Evolutionary conservation across 164 flowering plant species (phyloP).

Genomic region (Vitis amurensis): DNA sequence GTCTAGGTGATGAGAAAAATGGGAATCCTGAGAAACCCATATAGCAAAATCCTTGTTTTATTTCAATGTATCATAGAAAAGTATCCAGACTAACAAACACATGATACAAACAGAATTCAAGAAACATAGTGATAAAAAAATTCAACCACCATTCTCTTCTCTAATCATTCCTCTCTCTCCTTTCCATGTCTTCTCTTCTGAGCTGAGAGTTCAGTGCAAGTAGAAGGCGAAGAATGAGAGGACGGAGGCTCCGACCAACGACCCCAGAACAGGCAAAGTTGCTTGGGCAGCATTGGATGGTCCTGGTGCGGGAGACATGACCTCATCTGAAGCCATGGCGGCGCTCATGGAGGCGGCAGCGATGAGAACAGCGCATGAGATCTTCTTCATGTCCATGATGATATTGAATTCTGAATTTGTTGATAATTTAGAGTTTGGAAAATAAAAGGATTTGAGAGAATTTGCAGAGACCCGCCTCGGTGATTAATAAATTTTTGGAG

Average conservation of each 20-base stretch:
- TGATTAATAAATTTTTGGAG: constrained; percentile 1
- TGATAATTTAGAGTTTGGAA: no score
- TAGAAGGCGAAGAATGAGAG: constrained; percentile 25
- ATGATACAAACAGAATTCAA: no score
- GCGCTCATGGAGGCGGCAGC: constrained; percentile 54
- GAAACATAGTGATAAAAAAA: no score
- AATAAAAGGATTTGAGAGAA: no score
- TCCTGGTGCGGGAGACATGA: constrained; percentile 6
- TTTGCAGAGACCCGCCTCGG: constrained; percentile 8
- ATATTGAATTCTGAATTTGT: not conserved
- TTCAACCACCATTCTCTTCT: no score
- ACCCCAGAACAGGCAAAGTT: constrained; percentile 24
- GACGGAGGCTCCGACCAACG: constrained; percentile 32
- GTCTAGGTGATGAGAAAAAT: no score
- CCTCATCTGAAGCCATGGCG: not conserved
- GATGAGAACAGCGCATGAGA: constrained; percentile 42
- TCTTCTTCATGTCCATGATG: constrained; percentile 59
- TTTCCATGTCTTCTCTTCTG: no score
- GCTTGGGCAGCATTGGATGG: constrained; percentile 11
- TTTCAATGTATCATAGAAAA: no score
- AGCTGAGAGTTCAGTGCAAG: constrained; percentile 1
- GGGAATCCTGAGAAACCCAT: no score
- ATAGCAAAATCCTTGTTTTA: no score
- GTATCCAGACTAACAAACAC: no score
- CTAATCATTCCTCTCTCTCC: no score